These are phyloP conservation scores for Solanum acaule DNA, from an alignment of 257 asterid species.

Conservation along the genomic window DNA sequence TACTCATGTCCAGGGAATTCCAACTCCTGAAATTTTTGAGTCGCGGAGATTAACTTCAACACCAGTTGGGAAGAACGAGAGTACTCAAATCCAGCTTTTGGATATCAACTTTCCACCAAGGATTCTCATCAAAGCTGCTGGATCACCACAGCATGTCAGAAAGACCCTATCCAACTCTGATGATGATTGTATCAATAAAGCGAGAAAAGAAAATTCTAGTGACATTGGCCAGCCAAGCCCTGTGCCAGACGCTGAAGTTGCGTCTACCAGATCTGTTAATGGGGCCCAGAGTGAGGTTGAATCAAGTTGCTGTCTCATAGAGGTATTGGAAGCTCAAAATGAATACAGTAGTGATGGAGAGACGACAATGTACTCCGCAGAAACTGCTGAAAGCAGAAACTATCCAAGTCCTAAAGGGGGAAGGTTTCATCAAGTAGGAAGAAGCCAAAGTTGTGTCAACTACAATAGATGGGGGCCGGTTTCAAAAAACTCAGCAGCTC, in stretches of 20 bases:
- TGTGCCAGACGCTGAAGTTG: conserved; percentile 42
- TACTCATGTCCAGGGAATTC: conserved; percentile 52
- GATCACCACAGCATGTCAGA: conserved; percentile 29
- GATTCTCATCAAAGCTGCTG: conserved; percentile 23
- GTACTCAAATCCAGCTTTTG: conserved; percentile 61
- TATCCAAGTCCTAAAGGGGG: conserved; percentile 65
- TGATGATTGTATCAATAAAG: conserved; percentile 25
- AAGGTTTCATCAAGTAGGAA: conserved; percentile 52
- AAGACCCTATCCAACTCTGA: conserved; percentile 25
- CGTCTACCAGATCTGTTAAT: conserved; percentile 73
- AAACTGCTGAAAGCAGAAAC: conserved; percentile 94
- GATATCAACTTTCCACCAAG: conserved; percentile 90
- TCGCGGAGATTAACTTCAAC: conserved; percentile 56
- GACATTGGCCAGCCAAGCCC: conserved; percentile 20
- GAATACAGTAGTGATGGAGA: conserved; percentile 92
- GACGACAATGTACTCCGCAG: conserved; percentile 98
- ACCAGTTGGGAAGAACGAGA: conserved; percentile 40
- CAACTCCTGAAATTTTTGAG: conserved; percentile 68
- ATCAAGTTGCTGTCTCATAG: conserved; percentile 52
- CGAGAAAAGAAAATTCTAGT: conserved; percentile 17
- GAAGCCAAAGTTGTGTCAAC: conserved; percentile 93
- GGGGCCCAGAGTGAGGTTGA: conserved; percentile 65
- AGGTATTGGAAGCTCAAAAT: conserved; percentile 27
- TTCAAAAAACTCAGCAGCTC: conserved; percentile 47
- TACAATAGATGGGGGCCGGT: conserved; percentile 69